Evolutionary conservation across 805 yeast species (phyloP).

Genomic region (Starmerella bacillaris): DNA sequence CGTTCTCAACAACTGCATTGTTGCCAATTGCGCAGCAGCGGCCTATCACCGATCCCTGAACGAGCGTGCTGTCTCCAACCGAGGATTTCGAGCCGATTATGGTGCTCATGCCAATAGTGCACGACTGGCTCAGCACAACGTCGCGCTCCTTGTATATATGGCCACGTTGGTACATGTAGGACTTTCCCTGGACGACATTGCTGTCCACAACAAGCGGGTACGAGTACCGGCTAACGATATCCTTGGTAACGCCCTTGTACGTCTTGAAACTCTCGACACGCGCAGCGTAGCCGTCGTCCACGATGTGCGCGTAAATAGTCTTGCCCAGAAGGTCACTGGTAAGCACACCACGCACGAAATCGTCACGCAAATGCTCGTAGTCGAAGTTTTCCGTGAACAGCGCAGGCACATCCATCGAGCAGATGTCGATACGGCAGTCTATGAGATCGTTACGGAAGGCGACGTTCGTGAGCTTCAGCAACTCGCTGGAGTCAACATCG

Average conservation of each 20-base stretch:
- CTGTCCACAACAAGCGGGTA: slow-evolving; percentile 84
- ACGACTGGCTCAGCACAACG: slow-evolving; percentile 85
- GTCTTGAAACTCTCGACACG: slow-evolving; percentile 93
- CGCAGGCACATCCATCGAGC: slow-evolving; percentile 86
- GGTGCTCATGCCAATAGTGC: slow-evolving; percentile 55
- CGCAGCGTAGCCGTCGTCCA: slow-evolving; percentile 70
- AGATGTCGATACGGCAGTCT: slow-evolving; percentile 91
- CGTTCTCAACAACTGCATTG: slow-evolving; percentile 48
- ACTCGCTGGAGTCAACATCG: slow-evolving; percentile 29
- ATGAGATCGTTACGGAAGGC: slow-evolving; percentile 77
- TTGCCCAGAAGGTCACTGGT: slow-evolving; percentile 81
- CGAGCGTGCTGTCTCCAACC: slow-evolving; percentile 55
- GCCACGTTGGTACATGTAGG: slow-evolving; percentile 62
- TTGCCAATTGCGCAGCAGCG: slow-evolving; percentile 70
- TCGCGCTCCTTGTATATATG: slow-evolving; percentile 79
- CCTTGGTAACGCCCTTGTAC: slow-evolving; percentile 79
- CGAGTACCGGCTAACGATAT: slow-evolving; percentile 76
- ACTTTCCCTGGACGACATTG: slow-evolving; percentile 41
- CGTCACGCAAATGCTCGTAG: slow-evolving; percentile 68
- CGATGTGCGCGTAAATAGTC: slow-evolving; percentile 72
- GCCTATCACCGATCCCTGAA: slow-evolving; percentile 65
- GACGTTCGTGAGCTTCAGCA: slow-evolving; percentile 55
- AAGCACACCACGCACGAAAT: slow-evolving; percentile 78
- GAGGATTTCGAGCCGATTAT: slow-evolving; percentile 62
- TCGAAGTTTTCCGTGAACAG: slow-evolving; percentile 93